Percentiles rank a stretch among this genome's conserved stretches.
Evolutionary conservation across 352 stramenopile species (phyloP).

Genomic region (Pythium aquatile): DNA sequence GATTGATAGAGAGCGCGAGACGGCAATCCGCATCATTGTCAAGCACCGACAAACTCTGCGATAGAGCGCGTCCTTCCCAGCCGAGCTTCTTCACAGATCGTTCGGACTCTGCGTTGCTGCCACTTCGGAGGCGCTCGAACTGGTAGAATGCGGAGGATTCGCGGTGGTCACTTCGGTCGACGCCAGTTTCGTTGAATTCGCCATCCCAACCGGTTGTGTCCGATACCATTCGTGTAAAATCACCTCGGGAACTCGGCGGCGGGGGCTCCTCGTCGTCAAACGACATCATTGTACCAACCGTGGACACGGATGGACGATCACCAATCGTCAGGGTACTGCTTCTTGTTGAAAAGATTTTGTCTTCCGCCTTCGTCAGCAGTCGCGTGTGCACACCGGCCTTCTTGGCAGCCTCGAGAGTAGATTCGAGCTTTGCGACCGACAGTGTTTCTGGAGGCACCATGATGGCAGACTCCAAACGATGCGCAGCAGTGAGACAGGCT

Average conservation of each 20-base stretch:
- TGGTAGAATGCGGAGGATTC: conserved; percentile 61
- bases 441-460: conserved; percentile 43
- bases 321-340: conserved; percentile 32
- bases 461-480: conserved; percentile 47
- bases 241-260: conserved; percentile 2
- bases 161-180: conserved; percentile 8
- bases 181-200: conserved; percentile 19
- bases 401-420: conserved; percentile 55
- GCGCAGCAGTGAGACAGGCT: conserved; percentile 40
- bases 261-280: conserved; percentile 13
- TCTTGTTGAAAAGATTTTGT: conserved; percentile 43
- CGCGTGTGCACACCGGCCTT: conserved; percentile 59
- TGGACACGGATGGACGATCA: conserved; percentile 21
- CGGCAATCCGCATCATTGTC: conserved; percentile 42
- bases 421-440: conserved; percentile 46
- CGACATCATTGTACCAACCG: conserved; percentile 1
- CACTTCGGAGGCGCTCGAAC: conserved; percentile 64
- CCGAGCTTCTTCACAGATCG: conserved; percentile 54
- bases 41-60: conserved; percentile 59
- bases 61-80: conserved; percentile 65
- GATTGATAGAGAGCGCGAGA: conserved; percentile 87
- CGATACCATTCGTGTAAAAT: conserved; percentile 30
- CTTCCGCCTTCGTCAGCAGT: conserved; percentile 58
- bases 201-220: conserved; percentile 49
- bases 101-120: conserved; percentile 36